These are phyloP conservation scores for Viridothelium virens DNA, from an alignment of 495 filamentous ascomycete genomes.

Conservation along the genomic window DNA sequence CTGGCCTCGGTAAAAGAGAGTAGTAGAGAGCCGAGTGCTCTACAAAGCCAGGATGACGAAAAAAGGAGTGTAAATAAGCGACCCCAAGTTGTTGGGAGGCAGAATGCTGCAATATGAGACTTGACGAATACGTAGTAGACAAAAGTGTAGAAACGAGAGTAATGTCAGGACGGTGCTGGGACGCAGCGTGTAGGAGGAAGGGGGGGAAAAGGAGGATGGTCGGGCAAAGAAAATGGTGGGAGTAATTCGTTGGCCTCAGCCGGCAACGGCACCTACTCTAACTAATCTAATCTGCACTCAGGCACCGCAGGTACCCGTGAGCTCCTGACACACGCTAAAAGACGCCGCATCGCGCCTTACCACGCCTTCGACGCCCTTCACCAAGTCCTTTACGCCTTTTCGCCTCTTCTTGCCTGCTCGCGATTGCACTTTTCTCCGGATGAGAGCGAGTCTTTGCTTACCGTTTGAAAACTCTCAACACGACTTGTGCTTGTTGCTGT, in stretches of 20 bases:
- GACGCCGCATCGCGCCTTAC: too few relatives aligned
- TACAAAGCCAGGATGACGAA: not conserved
- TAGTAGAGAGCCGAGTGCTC: constrained; percentile 3
- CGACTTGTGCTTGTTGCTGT: too few relatives aligned
- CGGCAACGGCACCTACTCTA: not conserved
- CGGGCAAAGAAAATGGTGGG: not conserved
- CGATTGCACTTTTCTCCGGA: not conserved
- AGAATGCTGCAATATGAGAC: not conserved
- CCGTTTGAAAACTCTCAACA: too few relatives aligned
- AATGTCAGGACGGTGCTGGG: constrained; percentile 1
- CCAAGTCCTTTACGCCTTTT: not conserved
- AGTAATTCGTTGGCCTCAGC: not conserved
- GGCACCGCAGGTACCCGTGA: not conserved
- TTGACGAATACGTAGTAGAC: not conserved
- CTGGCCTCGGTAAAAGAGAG: not conserved
- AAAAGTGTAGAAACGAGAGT: not conserved
- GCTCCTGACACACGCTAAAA: constrained; percentile 6
- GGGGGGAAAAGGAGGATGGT: not conserved
- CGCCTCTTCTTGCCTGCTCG: not conserved
- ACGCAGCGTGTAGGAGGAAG: constrained; percentile 7
- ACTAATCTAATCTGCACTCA: too few relatives aligned
- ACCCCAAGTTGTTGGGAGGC: not conserved
- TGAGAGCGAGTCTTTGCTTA: too few relatives aligned
- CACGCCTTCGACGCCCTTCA: not conserved
- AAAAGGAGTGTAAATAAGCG: not conserved